These are phyloP conservation scores for Dendrothele bispora DNA, from an alignment of 768 basidiomycete genomes.

Conservation along the genomic window DNA sequence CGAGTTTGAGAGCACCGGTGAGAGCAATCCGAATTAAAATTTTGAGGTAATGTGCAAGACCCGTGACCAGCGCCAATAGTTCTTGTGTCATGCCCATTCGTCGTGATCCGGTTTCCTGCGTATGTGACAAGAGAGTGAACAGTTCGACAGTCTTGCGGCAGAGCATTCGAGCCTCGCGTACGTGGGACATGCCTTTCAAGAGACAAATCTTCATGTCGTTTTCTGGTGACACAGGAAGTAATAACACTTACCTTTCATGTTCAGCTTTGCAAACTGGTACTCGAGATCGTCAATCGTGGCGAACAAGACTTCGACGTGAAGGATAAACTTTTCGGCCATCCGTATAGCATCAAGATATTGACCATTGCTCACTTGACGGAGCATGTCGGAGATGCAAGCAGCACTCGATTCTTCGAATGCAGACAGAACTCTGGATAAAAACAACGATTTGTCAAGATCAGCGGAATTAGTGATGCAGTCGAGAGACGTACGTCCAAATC, in stretches of 20 bases:
- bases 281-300: slow-evolving; percentile 97
- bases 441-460: slow-evolving; percentile 3
- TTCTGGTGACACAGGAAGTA: no score
- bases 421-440: slow-evolving; percentile 71
- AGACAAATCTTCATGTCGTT: background rate
- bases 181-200: slow-evolving; percentile 88
- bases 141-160: slow-evolving; percentile 99
- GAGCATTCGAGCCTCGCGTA: slow-evolving; percentile 96
- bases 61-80: slow-evolving; percentile 93
- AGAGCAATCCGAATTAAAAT: slow-evolving; percentile 98
- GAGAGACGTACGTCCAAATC: slow-evolving; percentile 92
- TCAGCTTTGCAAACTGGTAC: slow-evolving; percentile 75
- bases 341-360: slow-evolving; percentile 96
- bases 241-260: slow-evolving; percentile 75
- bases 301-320: slow-evolving; percentile 97
- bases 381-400: slow-evolving; percentile 98
- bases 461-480: no score
- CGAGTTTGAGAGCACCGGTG: slow-evolving; percentile 93
- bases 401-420: slow-evolving; percentile 99
- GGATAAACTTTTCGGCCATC: slow-evolving; percentile 98
- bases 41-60: slow-evolving; percentile 99
- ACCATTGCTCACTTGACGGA: slow-evolving; percentile 94
- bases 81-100: slow-evolving; percentile 98
- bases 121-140: slow-evolving; percentile 93
- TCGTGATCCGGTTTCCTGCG: slow-evolving; percentile 87